A percentile compares a stretch with the other conserved stretches of the same genome.
Evolutionary conservation across 2,329 filamentous ascomycete species (phyloP).

Genomic region (Coleophoma crateriformis): DNA sequence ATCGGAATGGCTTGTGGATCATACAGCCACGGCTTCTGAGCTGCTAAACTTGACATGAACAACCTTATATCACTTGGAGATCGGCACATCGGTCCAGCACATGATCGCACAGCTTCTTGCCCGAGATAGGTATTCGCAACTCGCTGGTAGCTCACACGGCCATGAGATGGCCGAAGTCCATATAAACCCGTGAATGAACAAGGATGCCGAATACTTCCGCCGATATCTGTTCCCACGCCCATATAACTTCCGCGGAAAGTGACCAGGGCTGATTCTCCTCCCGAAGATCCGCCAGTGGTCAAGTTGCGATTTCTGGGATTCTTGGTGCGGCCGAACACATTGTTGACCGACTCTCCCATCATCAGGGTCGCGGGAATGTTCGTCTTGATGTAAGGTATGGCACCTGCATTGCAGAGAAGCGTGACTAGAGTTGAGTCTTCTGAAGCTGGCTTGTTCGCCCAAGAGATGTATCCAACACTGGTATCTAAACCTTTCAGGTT

Average conservation of each 20-base stretch:
- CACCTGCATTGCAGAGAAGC: constrained; percentile 77
- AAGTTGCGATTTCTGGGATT: constrained; percentile 77
- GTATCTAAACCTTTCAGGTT: constrained; percentile 76
- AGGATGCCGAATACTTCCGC: constrained; percentile 12
- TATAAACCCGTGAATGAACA: constrained; percentile 41
- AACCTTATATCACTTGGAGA: not conserved
- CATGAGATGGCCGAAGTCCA: constrained; percentile 23
- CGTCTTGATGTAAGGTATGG: constrained; percentile 85
- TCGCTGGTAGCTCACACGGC: not conserved
- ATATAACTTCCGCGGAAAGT: constrained; percentile 9
- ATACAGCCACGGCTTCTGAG: not conserved
- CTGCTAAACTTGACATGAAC: not conserved
- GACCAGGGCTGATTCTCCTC: constrained; percentile 12
- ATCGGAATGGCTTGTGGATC: not conserved
- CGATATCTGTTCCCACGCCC: constrained; percentile 15
- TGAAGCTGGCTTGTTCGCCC: constrained; percentile 56
- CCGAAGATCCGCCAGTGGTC: constrained; percentile 76
- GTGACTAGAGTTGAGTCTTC: constrained; percentile 68
- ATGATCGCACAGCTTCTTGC: not conserved
- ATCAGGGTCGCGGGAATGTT: constrained; percentile 69
- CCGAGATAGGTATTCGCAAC: not conserved
- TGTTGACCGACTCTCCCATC: constrained; percentile 30
- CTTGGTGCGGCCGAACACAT: constrained; percentile 70
- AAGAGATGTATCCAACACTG: constrained; percentile 70
- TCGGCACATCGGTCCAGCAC: not conserved